A percentile compares a stretch with the other conserved stretches of the same genome.
These are phyloP conservation scores for Vinca major DNA, from an alignment of 305 asterid genomes.

Conservation along the genomic window DNA sequence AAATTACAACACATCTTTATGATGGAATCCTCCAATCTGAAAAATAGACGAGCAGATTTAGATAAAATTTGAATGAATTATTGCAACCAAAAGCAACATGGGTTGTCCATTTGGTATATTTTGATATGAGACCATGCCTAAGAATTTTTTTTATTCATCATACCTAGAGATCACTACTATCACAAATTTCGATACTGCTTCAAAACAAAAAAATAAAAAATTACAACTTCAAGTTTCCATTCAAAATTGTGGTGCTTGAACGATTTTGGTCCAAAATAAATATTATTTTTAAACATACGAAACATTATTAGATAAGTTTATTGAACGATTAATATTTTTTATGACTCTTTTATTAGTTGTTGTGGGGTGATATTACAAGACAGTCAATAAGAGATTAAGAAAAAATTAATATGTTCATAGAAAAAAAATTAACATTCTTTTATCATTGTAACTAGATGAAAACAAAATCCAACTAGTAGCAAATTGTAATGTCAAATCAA, in stretches of 20 bases:
- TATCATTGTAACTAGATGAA: not conserved
- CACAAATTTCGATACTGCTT: not conserved
- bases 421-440: too few species aligned
- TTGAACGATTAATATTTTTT: too few species aligned
- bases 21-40: constrained; percentile 9
- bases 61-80: not conserved
- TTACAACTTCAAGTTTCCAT: too few species aligned
- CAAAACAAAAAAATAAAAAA: not conserved
- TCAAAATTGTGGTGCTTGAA: too few species aligned
- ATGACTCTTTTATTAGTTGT: too few species aligned
- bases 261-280: too few species aligned
- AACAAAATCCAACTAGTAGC: not conserved
- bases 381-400: too few species aligned
- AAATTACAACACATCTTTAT: too few species aligned
- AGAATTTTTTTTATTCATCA: not conserved
- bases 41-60: constrained; percentile 17
- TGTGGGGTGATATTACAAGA: too few species aligned
- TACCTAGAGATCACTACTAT: not conserved
- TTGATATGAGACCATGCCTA: not conserved
- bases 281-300: too few species aligned
- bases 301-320: too few species aligned
- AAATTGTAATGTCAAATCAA: not conserved
- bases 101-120: constrained; percentile 11
- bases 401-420: too few species aligned
- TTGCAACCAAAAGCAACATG: constrained; percentile 11